A percentile compares a stretch with the other conserved stretches of the same genome.
Evolutionary conservation across 176 grass and related monocot genomes (phyloP).

Genomic region (Elymus sibiricus): DNA sequence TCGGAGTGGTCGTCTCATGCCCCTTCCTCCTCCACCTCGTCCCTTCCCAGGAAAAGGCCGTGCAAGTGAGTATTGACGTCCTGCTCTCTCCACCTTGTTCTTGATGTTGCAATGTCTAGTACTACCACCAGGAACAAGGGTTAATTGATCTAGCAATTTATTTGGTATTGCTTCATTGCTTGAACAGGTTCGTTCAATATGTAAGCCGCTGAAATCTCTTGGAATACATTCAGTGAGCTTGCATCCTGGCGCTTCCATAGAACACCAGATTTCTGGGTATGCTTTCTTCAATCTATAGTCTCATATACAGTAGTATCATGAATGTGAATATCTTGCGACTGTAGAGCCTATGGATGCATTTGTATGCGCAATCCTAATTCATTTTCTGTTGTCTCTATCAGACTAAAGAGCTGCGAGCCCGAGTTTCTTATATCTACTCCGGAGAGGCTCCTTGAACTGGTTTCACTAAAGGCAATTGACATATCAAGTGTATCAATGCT

Average conservation of each 20-base stretch:
- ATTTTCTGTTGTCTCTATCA: constrained; percentile 23
- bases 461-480: constrained; percentile 59
- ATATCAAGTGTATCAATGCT: constrained; percentile 76
- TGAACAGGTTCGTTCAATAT: constrained; percentile 62
- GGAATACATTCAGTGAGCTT: constrained; percentile 92
- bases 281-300: background rate
- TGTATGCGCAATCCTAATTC: background rate
- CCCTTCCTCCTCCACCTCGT: constrained; percentile 82
- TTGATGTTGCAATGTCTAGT: background rate
- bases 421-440: constrained; percentile 92
- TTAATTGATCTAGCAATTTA: background rate
- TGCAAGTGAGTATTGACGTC: constrained; percentile 32
- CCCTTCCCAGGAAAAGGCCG: constrained; percentile 65
- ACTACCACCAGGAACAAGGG: background rate
- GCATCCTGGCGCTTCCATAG: constrained; percentile 55
- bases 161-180: background rate
- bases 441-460: constrained; percentile 76
- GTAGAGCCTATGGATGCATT: background rate
- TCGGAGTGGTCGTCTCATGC: constrained; percentile 47
- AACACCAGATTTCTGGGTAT: constrained; percentile 78
- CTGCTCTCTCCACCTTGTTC: background rate
- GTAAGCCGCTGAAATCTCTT: constrained; percentile 68
- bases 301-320: background rate
- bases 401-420: constrained; percentile 77
- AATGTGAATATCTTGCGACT: background rate